phyloP scores from a whole-genome alignment of 345 rosid genomes.

The Pistacia integerrima region DNA sequence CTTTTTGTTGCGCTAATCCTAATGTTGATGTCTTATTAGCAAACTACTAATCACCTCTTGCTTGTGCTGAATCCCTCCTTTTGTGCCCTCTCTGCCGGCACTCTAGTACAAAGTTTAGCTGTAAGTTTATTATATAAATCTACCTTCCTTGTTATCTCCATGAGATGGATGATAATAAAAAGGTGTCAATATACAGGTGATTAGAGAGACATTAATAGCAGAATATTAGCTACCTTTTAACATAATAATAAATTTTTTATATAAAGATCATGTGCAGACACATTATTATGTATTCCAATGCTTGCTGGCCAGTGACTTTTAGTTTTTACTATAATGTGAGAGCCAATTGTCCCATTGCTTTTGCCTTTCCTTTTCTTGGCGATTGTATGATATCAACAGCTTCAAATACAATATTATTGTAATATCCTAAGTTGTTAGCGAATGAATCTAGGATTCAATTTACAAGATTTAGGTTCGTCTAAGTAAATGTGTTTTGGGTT shows the following conservation, averaged over 20 bases:
- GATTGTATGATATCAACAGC: not conserved
- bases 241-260: not conserved
- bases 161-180: not conserved
- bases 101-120: constrained; percentile 31
- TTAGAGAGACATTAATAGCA: not conserved
- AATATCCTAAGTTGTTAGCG: too few species aligned
- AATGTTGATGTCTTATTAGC: constrained; percentile 25
- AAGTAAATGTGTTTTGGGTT: too few species aligned
- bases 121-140: constrained; percentile 4
- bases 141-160: constrained; percentile 18
- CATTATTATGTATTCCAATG: constrained; percentile 24
- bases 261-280: constrained; percentile 27
- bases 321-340: not conserved
- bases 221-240: constrained; percentile 9
- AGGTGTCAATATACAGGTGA: constrained; percentile 11
- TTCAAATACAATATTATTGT: not conserved
- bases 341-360: constrained; percentile 13
- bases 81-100: constrained; percentile 43
- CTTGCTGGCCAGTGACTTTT: constrained; percentile 9
- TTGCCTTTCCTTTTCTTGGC: not conserved
- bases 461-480: too few species aligned
- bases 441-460: too few species aligned
- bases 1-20: constrained; percentile 24
- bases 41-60: constrained; percentile 12
- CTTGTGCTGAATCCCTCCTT: constrained; percentile 19